Evolutionary conservation across 495 filamentous ascomycete species (phyloP).

Genomic region (Annulohypoxylon maeteangense): DNA sequence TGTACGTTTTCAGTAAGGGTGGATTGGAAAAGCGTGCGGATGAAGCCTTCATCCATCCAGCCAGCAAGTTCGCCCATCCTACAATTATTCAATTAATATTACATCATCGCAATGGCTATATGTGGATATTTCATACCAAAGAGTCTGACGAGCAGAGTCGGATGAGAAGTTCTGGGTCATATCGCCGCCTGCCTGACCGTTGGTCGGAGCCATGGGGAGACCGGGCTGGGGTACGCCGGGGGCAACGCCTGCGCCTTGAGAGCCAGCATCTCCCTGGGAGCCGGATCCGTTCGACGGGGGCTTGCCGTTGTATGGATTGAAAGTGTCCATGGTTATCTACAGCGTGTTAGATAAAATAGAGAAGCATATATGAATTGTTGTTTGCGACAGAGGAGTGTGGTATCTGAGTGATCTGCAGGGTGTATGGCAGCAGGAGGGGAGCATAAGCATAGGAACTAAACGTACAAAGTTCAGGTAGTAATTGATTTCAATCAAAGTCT

Average conservation of each 20-base stretch:
- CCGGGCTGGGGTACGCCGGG: conserved; percentile 42
- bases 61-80: conserved; percentile 99
- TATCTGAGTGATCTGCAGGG: conserved; percentile 22
- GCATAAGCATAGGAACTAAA: background rate
- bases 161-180: conserved; percentile 39
- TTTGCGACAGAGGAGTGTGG: conserved; percentile 23
- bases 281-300: conserved; percentile 47
- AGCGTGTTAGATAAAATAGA: conserved; percentile 22
- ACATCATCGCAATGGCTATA: background rate
- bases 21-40: conserved; percentile 90
- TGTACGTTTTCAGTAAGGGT: conserved; percentile 90
- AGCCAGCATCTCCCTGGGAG: conserved; percentile 45
- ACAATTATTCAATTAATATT: conserved; percentile 50
- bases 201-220: conserved; percentile 42
- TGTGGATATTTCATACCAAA: conserved; percentile 52
- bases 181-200: conserved; percentile 42
- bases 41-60: conserved; percentile 99
- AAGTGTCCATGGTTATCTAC: conserved; percentile 47
- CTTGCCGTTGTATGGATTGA: conserved; percentile 50
- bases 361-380: background rate
- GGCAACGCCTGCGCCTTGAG: conserved; percentile 41
- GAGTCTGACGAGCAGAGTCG: conserved; percentile 50
- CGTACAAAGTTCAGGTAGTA: background rate
- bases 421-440: background rate
- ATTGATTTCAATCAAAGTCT: background rate